Evolutionary conservation across 1,284 basidiomycete genomes (phyloP), one percentile per base, ranked within the genome.

Genomic region (Sporisorium graminicola): DNA sequence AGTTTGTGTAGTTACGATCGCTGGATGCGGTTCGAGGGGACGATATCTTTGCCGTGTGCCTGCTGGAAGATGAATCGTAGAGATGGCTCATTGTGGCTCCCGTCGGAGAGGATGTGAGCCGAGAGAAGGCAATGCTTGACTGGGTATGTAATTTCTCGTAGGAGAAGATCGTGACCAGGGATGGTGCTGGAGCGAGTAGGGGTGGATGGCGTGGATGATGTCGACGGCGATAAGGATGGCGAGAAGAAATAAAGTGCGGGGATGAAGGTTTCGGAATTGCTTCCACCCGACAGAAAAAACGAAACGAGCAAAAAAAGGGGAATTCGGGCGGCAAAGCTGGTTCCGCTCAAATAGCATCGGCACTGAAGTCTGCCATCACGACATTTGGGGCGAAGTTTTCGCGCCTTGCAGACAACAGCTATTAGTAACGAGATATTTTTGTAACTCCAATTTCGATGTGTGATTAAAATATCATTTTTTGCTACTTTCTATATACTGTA

Each of bases 11-110:
- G 47, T 20, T 54, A 24, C 64, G 69, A 24, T 63, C 60, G 35
- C 22, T 24, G 9, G 51, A 47, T 0, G 52, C 50, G 47, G 56
- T 66, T 14, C 56, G 58, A 24, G 55, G 59, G 35, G 63, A 58
- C 0, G 56, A 46, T 16, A 20, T 20, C 10, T 31, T 49, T 18
- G 43, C 16, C 4, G 54, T 2, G 14, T 54, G 40, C 31, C 60
- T 54, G 16, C 14, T 29, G 20, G 47, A 18, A 14, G 56, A 31
- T 27, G 56, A 49, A 40, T 52, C 43, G 56, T 58, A 52, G 4
- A 56, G 35, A 57, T 52, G 56, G 57, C 59, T 56, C 55, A 58
- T 59, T 44, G 54, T 55, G 20, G 26, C 18, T 31, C 49, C 49
- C 49, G 3, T n/a, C 27, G 5, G n/a, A 10, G 20, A 5, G 3